These are phyloP conservation scores for Nemania diffusa DNA, from an alignment of 2,329 filamentous ascomycete genomes.

Conservation along the genomic window DNA sequence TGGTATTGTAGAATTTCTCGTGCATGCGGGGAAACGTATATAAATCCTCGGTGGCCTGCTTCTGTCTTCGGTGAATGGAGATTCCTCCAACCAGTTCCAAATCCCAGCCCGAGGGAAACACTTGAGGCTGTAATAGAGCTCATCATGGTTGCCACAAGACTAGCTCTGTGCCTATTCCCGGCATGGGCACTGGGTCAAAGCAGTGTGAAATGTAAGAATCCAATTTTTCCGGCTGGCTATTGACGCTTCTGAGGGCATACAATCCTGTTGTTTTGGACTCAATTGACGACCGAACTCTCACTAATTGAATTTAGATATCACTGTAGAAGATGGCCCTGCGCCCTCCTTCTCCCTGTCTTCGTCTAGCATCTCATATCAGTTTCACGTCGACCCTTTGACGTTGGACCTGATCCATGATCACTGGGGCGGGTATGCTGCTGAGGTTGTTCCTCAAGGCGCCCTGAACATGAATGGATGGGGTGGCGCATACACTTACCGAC, in stretches of 20 bases:
- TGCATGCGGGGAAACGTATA: constrained; percentile 12
- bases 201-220: constrained; percentile 33
- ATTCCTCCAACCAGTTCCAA: neutral
- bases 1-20: constrained; percentile 21
- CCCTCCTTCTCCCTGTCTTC: constrained; percentile 45
- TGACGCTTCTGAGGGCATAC: neutral
- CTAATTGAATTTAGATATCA: constrained; percentile 41
- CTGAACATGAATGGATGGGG: constrained; percentile 65
- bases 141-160: constrained; percentile 31
- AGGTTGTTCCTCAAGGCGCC: constrained; percentile 59
- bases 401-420: constrained; percentile 70
- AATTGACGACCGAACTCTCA: constrained; percentile 25
- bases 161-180: constrained; percentile 32
- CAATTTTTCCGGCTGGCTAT: neutral
- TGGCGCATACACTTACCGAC: constrained; percentile 59
- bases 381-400: constrained; percentile 67
- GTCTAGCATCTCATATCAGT: constrained; percentile 65
- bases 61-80: constrained; percentile 3
- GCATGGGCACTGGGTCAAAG: constrained; percentile 30
- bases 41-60: constrained; percentile 18
- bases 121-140: constrained; percentile 13
- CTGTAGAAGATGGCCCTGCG: constrained; percentile 40
- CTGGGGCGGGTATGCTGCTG: constrained; percentile 66
- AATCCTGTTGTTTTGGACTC: neutral
- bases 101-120: constrained; percentile 1